Conservation (phyloP, 2,329 filamentous ascomycete genomes). For the Paracoccidioides brasiliensis region DNA sequence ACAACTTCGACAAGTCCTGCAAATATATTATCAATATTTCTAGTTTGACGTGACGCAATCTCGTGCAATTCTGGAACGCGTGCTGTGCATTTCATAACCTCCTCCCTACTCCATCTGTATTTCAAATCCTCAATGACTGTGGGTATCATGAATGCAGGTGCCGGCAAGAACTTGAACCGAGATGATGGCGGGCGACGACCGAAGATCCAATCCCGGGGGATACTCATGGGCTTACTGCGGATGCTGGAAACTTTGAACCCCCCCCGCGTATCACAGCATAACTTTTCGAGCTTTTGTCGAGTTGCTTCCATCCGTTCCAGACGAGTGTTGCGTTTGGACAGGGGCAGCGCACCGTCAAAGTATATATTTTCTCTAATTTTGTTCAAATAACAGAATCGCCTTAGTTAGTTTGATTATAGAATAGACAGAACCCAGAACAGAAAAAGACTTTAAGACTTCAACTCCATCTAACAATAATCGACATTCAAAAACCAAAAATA, state of each 20-base stretch:
- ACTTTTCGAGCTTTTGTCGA: constrained; percentile 42
- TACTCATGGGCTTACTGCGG: background rate
- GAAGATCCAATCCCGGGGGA: constrained; percentile 17
- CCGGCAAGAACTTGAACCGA: constrained; percentile 30
- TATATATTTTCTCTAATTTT: constrained; percentile 51
- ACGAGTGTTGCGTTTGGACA: constrained; percentile 49
- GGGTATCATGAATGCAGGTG: constrained; percentile 61
- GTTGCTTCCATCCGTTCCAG: constrained; percentile 46
- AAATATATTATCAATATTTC: constrained; percentile 18
- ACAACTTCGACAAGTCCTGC: constrained; percentile 43
- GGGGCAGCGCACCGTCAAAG: constrained; percentile 74
- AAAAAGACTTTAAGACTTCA: background rate
- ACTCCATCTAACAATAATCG: background rate
- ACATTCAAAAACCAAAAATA: background rate
- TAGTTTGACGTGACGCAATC: background rate
- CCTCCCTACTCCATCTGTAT: constrained; percentile 21
- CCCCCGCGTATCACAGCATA: constrained; percentile 27
- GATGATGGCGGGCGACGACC: constrained; percentile 14
- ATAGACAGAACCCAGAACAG: constrained; percentile 2
- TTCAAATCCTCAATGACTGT: constrained; percentile 59
- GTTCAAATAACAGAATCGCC: background rate
- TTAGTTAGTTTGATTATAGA: background rate
- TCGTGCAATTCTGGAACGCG: constrained; percentile 20
- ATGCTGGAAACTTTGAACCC: constrained; percentile 15
- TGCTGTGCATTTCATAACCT: constrained; percentile 10